Percentiles rank a stretch among this genome's conserved stretches.
phyloP scores from a whole-genome alignment of 1,284 basidiomycete genomes.

The Tilletia indica region DNA sequence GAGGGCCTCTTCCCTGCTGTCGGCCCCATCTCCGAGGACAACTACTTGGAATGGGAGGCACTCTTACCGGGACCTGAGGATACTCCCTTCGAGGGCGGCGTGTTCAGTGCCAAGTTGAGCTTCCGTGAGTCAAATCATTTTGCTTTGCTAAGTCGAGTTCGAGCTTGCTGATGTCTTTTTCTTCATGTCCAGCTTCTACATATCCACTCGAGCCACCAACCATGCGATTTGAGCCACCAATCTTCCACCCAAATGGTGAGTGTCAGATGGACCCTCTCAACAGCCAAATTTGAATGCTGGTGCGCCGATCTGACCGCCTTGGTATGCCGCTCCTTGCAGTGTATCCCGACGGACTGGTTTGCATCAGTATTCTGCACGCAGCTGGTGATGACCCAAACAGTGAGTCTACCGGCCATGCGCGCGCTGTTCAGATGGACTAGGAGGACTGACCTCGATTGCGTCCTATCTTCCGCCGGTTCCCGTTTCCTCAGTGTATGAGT shows the following conservation, averaged over 20 bases:
- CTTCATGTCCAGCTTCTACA: slow-evolving; percentile 35
- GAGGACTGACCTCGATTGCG: not conserved
- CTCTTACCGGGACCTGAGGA: slow-evolving; percentile 94
- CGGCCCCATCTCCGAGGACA: slow-evolving; percentile 87
- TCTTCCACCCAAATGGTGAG: slow-evolving; percentile 96
- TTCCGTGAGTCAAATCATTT: slow-evolving; percentile 67
- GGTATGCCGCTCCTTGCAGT: slow-evolving; percentile 59
- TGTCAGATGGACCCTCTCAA: slow-evolving; percentile 19
- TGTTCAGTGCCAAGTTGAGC: slow-evolving; percentile 86
- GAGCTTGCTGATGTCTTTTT: not conserved
- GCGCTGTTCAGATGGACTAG: not conserved
- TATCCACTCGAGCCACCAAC: slow-evolving; percentile 55
- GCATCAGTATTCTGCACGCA: slow-evolving; percentile 96
- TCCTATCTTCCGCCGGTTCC: not conserved
- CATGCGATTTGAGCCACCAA: slow-evolving; percentile 95
- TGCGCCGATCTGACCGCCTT: too few species aligned
- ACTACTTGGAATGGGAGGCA: slow-evolving; percentile 98
- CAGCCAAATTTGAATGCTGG: too few species aligned
- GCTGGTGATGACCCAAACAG: slow-evolving; percentile 79
- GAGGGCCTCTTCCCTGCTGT: slow-evolving; percentile 51
- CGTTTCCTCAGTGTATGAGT: slow-evolving; percentile 64
- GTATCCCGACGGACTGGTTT: slow-evolving; percentile 91
- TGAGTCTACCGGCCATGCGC: slow-evolving; percentile 20
- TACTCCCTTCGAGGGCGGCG: slow-evolving; percentile 96
- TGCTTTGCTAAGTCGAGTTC: too few species aligned